Evolutionary conservation across 2,329 filamentous ascomycete genomes (phyloP).

Genomic region (Xylaria sp.): DNA sequence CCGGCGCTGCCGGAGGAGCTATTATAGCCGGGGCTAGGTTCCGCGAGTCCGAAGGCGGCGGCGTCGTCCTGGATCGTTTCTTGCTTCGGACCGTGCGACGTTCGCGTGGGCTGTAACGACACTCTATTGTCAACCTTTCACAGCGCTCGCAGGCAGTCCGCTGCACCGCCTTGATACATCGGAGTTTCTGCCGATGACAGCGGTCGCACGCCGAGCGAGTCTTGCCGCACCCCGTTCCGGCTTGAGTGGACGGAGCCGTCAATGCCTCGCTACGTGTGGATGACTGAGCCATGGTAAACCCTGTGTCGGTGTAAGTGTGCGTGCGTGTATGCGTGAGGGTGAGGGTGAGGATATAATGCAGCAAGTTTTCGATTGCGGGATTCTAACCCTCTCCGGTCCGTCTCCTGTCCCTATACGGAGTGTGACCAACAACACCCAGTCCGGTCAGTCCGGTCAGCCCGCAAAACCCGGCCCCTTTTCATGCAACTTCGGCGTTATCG

Average conservation of each 20-base stretch:
- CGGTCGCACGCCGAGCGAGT: conserved; percentile 32
- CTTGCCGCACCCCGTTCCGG: conserved; percentile 2
- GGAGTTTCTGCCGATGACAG: conserved; percentile 34
- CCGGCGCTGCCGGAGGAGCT: background rate
- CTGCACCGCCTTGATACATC: conserved; percentile 24
- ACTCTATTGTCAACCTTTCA: conserved; percentile 10
- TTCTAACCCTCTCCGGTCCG: background rate
- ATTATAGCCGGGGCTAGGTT: conserved; percentile 15
- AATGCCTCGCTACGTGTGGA: background rate
- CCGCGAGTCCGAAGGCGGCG: background rate
- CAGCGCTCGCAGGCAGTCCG: conserved; percentile 28
- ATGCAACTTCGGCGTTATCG: conserved; percentile 34
- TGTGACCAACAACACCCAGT: background rate
- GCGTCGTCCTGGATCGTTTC: background rate
- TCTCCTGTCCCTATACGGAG: background rate
- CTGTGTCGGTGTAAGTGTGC: background rate
- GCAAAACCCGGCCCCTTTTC: conserved; percentile 4
- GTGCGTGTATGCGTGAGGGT: background rate
- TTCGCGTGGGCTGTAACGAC: conserved; percentile 24
- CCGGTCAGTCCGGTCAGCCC: conserved; percentile 1
- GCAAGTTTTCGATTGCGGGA: background rate
- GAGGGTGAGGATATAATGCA: too few species aligned
- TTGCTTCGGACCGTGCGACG: conserved; percentile 6
- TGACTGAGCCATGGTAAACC: background rate
- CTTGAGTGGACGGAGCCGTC: background rate